Conservation (phyloP, 352 stramenopile genomes). For the Globisporangium middletonii region DNA sequence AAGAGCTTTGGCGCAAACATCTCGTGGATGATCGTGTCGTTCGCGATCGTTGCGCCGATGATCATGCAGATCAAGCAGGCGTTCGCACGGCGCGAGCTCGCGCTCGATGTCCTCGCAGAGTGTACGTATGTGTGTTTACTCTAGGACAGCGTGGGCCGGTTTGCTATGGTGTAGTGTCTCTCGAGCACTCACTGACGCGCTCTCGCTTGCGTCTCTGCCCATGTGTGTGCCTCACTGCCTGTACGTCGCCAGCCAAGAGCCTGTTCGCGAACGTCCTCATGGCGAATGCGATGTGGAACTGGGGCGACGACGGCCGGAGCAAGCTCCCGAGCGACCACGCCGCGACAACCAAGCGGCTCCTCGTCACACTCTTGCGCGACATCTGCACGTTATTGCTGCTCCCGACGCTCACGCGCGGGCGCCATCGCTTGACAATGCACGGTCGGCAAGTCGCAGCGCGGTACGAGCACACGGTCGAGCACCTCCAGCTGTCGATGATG, state of each 20-base stretch:
- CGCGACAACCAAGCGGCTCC: conserved; percentile 48
- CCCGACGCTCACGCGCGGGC: conserved; percentile 61
- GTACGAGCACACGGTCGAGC: conserved; percentile 31
- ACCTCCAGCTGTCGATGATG: conserved; percentile 58
- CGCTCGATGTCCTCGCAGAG: conserved; percentile 63
- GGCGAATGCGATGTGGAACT: conserved; percentile 80
- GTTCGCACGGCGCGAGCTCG: conserved; percentile 65
- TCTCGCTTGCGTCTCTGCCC: no score
- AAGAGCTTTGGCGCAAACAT: conserved; percentile 73
- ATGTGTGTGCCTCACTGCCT: background rate
- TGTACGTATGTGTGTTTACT: conserved; percentile 13
- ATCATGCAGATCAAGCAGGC: conserved; percentile 88
- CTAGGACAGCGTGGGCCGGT: no score
- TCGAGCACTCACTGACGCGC: no score
- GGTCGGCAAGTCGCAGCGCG: conserved; percentile 40
- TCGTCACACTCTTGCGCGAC: conserved; percentile 39
- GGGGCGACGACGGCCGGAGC: conserved; percentile 53
- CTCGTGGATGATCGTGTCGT: conserved; percentile 78
- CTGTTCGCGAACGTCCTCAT: conserved; percentile 71
- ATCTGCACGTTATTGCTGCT: conserved; percentile 48
- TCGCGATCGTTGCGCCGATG: conserved; percentile 79
- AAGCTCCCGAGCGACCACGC: conserved; percentile 49
- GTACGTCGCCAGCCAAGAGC: conserved; percentile 28
- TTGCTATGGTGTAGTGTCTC: background rate
- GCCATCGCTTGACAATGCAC: conserved; percentile 57